Conservation (phyloP, 345 rosid genomes). For the Eucalyptus lansdowneana region DNA sequence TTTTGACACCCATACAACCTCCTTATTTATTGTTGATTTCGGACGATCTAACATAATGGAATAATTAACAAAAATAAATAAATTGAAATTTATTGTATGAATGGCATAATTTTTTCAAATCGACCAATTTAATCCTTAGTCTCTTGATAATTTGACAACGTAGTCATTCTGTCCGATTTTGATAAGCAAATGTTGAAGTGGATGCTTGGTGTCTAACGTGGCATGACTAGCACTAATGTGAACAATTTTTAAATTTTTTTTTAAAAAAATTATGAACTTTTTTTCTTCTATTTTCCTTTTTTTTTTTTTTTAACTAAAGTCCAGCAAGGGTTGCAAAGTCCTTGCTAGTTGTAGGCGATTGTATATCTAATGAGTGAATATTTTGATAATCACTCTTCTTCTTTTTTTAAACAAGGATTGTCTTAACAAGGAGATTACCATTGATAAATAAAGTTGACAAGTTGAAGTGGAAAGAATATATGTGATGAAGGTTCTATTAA, state of each 20-base stretch:
- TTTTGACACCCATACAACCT: neutral
- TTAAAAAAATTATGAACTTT: rapidly evolving
- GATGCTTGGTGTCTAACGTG: neutral
- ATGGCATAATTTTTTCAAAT: neutral
- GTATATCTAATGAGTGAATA: neutral
- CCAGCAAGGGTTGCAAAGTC: neutral
- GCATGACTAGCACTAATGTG: neutral
- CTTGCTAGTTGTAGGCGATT: neutral
- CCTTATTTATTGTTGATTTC: neutral
- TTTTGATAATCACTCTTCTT: neutral
- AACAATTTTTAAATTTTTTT: neutral
- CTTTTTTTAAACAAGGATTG: neutral
- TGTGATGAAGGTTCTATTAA: neutral
- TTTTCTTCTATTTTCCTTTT: neutral
- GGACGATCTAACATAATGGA: neutral
- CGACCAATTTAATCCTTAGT: neutral
- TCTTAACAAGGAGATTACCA: neutral
- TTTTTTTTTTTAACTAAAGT: neutral
- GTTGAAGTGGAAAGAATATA: neutral
- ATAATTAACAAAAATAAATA: neutral
- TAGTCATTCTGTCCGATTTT: neutral
- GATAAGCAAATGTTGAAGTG: neutral
- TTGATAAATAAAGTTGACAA: neutral
- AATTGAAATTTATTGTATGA: neutral
- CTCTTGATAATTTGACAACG: neutral